These are phyloP conservation scores for Aureobasidium sp. DNA, from an alignment of 2,329 filamentous ascomycete genomes.

Conservation along the genomic window DNA sequence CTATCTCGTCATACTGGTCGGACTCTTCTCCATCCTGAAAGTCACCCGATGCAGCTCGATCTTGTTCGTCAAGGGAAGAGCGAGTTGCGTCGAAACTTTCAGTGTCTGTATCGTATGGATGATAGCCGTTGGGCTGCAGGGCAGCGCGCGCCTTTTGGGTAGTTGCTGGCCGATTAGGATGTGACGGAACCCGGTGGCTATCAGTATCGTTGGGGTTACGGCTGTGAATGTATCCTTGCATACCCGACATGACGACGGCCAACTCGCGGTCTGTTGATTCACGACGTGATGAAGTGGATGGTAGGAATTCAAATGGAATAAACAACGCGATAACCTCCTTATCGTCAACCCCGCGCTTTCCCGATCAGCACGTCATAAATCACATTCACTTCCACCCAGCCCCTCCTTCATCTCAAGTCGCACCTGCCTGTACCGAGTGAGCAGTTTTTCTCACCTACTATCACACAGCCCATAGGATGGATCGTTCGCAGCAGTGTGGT, in stretches of 20 bases:
- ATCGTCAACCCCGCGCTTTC: constrained; percentile 1
- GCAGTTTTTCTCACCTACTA: no score
- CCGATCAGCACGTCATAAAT: neutral
- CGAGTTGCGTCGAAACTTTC: constrained; percentile 29
- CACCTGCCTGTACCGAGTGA: neutral
- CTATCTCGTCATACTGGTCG: constrained; percentile 8
- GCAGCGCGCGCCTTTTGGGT: neutral
- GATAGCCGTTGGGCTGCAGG: constrained; percentile 13
- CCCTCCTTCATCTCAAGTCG: neutral
- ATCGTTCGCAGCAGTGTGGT: constrained; percentile 8
- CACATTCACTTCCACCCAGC: neutral
- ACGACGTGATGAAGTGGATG: neutral
- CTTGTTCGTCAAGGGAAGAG: constrained; percentile 12
- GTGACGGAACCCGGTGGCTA: neutral
- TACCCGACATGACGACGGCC: neutral
- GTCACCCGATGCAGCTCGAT: constrained; percentile 1
- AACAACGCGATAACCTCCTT: constrained; percentile 7
- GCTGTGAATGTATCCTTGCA: neutral
- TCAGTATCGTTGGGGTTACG: neutral
- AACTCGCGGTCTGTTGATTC: neutral
- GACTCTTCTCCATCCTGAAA: constrained; percentile 13
- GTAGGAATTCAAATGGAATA: neutral
- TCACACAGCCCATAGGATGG: neutral
- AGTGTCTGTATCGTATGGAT: constrained; percentile 30
- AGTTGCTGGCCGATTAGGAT: constrained; percentile 10